These are phyloP conservation scores for Brettanomyces nanus DNA, from an alignment of 805 yeast species.

Conservation along the genomic window DNA sequence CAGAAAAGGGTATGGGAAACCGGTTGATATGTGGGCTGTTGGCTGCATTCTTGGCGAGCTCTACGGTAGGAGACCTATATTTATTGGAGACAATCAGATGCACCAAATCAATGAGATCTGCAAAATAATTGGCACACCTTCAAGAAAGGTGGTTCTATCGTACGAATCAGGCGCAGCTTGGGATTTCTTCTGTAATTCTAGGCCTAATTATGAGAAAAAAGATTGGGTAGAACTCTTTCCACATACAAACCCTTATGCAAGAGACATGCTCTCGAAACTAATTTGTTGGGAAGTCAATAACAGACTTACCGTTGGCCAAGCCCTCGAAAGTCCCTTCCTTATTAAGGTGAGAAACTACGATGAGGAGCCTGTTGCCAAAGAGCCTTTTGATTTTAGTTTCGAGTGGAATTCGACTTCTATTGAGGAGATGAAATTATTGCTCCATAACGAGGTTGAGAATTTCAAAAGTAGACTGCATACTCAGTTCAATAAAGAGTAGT, in stretches of 20 bases:
- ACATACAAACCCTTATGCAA: slow-evolving; percentile 44
- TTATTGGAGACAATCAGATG: slow-evolving; percentile 63
- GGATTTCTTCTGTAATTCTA: slow-evolving; percentile 37
- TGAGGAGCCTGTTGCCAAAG: slow-evolving; percentile 47
- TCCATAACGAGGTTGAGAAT: slow-evolving; percentile 44
- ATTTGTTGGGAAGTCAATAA: slow-evolving; percentile 56
- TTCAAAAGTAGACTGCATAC: slow-evolving; percentile 40
- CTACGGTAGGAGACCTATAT: slow-evolving; percentile 71
- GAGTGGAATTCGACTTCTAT: slow-evolving; percentile 38
- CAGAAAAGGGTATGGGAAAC: slow-evolving; percentile 48
- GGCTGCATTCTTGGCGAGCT: slow-evolving; percentile 88
- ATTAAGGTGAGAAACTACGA: slow-evolving; percentile 40
- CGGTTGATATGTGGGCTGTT: slow-evolving; percentile 87
- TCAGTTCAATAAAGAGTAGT: too few species aligned
- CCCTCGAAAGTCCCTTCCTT: slow-evolving; percentile 52
- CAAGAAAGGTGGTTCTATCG: slow-evolving; percentile 32
- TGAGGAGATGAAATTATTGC: slow-evolving; percentile 37
- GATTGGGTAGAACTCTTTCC: slow-evolving; percentile 56
- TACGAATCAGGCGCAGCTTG: slow-evolving; percentile 40
- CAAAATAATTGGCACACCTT: slow-evolving; percentile 66
- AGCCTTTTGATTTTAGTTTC: slow-evolving; percentile 58
- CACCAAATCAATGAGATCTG: slow-evolving; percentile 67
- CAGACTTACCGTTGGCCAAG: slow-evolving; percentile 48
- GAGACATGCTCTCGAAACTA: slow-evolving; percentile 43
- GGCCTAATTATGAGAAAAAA: slow-evolving; percentile 32